These are phyloP conservation scores for Micractinium conductrix DNA, from an alignment of 139 green algal species.

Conservation along the genomic window DNA sequence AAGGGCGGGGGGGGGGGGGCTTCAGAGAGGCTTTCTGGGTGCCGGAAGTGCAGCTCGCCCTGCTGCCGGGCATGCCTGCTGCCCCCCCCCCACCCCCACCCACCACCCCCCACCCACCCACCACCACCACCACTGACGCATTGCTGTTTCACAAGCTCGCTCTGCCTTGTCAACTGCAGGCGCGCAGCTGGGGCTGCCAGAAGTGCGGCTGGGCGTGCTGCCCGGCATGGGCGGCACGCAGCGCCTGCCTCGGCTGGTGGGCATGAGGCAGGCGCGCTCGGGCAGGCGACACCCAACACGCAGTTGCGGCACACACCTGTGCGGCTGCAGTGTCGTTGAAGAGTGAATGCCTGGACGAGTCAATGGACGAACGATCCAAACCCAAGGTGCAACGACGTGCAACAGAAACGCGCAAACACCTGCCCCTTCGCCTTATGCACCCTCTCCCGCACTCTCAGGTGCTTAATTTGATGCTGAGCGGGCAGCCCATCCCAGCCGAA, in stretches of 20 bases:
- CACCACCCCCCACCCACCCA: too few species aligned
- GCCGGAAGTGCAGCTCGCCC: too few species aligned
- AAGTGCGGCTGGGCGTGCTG: slow-evolving; percentile 94
- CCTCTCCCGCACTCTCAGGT: background rate
- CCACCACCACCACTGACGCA: too few species aligned
- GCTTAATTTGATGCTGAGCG: slow-evolving; percentile 13
- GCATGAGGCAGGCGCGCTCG: slow-evolving; percentile 82
- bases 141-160: background rate
- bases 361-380: too few species aligned
- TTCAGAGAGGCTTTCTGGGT: too few species aligned
- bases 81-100: too few species aligned
- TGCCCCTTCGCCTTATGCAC: background rate
- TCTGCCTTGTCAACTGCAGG: slow-evolving; percentile 13
- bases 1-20: slow-evolving; percentile 33
- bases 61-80: too few species aligned
- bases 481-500: slow-evolving; percentile 15
- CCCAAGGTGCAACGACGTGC: too few species aligned
- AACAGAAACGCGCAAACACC: background rate
- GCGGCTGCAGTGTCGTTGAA: slow-evolving; percentile 79
- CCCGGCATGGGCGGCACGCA: slow-evolving; percentile 97
- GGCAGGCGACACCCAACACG: too few species aligned
- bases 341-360: background rate
- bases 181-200: slow-evolving; percentile 87
- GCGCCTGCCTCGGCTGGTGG: slow-evolving; percentile 92
- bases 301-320: background rate